Percentiles rank a stretch among this genome's conserved stretches.
Conservation (phyloP, 2,329 filamentous ascomycete species). For the Neofusicoccum kwambonambiense region DNA sequence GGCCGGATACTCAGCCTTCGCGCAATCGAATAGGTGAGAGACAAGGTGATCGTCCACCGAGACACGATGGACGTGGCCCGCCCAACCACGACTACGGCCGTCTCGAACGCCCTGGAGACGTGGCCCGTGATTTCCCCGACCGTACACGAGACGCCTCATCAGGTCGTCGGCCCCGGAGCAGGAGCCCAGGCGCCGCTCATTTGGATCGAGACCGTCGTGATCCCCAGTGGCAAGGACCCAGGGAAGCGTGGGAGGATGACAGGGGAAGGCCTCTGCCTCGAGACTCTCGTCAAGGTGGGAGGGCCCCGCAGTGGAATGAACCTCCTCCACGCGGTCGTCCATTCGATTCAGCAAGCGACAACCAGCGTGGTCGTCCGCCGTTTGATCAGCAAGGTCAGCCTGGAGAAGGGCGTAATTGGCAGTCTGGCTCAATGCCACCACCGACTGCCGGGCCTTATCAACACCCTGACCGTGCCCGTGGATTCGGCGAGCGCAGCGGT, state of each 20-base stretch:
- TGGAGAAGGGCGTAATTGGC: slow-evolving; percentile 15
- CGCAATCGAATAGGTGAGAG: slow-evolving; percentile 35
- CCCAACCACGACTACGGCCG: slow-evolving; percentile 43
- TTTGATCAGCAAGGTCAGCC: slow-evolving; percentile 30
- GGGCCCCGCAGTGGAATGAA: slow-evolving; percentile 8
- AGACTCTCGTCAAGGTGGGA: slow-evolving; percentile 27
- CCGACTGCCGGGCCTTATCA: slow-evolving; percentile 14
- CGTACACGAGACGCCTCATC: slow-evolving; percentile 43
- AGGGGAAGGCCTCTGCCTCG: slow-evolving; percentile 33
- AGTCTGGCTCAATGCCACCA: slow-evolving; percentile 14
- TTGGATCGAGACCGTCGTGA: slow-evolving; percentile 32
- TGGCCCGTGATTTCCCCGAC: slow-evolving; percentile 26
- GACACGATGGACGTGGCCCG: slow-evolving; percentile 35
- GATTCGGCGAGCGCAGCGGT: neutral
- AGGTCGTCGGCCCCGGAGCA: slow-evolving; percentile 34
- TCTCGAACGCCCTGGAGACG: slow-evolving; percentile 43
- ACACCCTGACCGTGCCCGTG: slow-evolving; percentile 5
- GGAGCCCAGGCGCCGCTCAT: slow-evolving; percentile 37
- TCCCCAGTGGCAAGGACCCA: slow-evolving; percentile 26
- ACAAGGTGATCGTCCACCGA: slow-evolving; percentile 30
- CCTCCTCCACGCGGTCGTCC: slow-evolving; percentile 3
- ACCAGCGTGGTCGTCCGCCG: slow-evolving; percentile 26
- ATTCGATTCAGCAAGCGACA: slow-evolving; percentile 5
- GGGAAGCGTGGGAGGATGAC: slow-evolving; percentile 37
- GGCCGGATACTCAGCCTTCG: slow-evolving; percentile 59